These are phyloP conservation scores for Trypanosoma scelopori DNA, from an alignment of 208 protist species.

Conservation along the genomic window DNA sequence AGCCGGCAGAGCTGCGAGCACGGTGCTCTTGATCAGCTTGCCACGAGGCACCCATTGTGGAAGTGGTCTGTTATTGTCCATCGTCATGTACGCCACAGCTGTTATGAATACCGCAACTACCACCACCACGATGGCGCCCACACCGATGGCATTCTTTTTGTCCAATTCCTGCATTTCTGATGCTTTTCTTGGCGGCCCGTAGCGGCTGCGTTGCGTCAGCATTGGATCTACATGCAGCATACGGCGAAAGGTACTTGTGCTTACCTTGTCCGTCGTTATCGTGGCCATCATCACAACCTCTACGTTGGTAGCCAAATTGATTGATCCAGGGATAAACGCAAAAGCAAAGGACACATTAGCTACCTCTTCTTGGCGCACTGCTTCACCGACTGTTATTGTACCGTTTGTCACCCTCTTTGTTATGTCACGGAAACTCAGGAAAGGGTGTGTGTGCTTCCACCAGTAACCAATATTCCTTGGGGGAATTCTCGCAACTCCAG, in stretches of 20 bases:
- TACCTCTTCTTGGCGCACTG: conserved; percentile 26
- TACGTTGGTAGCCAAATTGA: conserved; percentile 45
- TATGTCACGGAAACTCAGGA: conserved; percentile 76
- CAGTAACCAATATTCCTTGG: conserved; percentile 38
- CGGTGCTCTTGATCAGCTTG: conserved; percentile 76
- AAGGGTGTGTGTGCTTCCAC: conserved; percentile 75
- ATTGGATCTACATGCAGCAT: conserved; percentile 70
- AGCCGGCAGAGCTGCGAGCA: conserved; percentile 60
- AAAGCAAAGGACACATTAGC: conserved; percentile 60
- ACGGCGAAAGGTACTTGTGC: conserved; percentile 53
- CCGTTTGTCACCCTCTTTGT: conserved; percentile 33
- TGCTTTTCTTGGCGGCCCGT: conserved; percentile 37
- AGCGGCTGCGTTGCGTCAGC: conserved; percentile 69
- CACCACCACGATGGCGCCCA: conserved; percentile 55
- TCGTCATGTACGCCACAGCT: conserved; percentile 68
- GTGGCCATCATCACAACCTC: conserved; percentile 61
- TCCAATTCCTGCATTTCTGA: conserved; percentile 5
- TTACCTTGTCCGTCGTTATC: conserved; percentile 35
- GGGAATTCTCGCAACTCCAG: conserved; percentile 36
- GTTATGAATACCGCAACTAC: conserved; percentile 51
- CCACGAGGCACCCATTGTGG: conserved; percentile 82
- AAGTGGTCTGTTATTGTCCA: conserved; percentile 75
- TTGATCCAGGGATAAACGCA: conserved; percentile 70
- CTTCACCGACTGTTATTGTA: conserved; percentile 42
- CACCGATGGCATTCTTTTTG: conserved; percentile 52